These are phyloP conservation scores for Hirsutella thompsonii DNA, from an alignment of 2,329 filamentous ascomycete genomes.

Conservation along the genomic window DNA sequence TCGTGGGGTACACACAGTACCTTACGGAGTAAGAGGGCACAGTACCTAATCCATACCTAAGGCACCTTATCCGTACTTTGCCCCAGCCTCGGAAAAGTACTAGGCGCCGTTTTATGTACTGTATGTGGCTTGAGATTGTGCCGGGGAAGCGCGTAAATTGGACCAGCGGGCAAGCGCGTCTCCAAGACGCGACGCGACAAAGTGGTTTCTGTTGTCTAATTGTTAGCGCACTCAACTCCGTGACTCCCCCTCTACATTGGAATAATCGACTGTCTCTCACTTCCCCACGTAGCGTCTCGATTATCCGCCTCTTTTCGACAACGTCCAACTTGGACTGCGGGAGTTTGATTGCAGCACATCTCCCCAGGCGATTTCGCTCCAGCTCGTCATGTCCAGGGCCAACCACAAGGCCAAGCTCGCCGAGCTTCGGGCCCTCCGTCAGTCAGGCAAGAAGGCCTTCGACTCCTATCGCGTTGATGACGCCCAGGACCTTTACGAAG, in stretches of 20 bases:
- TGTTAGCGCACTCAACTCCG: neutral
- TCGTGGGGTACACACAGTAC: no score
- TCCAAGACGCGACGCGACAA: neutral
- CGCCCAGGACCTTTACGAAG: slow-evolving; percentile 78
- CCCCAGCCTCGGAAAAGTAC: no score
- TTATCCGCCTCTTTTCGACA: neutral
- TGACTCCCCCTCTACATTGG: no score
- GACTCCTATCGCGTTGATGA: slow-evolving; percentile 80
- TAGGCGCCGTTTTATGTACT: no score
- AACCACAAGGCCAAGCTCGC: slow-evolving; percentile 44
- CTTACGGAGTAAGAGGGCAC: no score
- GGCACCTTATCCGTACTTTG: no score
- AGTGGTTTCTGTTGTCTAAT: neutral
- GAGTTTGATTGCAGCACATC: neutral
- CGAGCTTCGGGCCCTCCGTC: slow-evolving; percentile 71
- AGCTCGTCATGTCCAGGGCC: slow-evolving; percentile 22
- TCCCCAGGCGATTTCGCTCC: no score
- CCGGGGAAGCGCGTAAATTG: neutral
- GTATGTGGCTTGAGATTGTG: no score
- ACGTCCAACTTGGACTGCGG: neutral
- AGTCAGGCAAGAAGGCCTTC: slow-evolving; percentile 82
- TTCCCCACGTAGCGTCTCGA: neutral
- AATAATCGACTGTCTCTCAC: neutral
- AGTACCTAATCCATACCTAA: no score
- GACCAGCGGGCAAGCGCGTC: neutral